Evolutionary conservation across 495 filamentous ascomycete species (phyloP).

Genomic region (Lasiosphaeriaceae sp.): DNA sequence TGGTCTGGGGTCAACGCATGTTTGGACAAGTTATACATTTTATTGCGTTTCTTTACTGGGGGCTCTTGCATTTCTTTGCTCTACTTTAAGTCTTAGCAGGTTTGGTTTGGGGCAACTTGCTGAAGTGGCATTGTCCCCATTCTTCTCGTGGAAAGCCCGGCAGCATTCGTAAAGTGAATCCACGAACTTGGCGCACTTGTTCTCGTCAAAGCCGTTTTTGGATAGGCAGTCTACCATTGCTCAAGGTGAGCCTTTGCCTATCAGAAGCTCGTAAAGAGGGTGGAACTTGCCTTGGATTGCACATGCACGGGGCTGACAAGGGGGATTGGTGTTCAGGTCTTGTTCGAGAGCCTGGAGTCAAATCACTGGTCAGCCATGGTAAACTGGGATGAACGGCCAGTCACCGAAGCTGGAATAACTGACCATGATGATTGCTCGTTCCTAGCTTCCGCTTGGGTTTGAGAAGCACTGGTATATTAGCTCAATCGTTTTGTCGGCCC

Average conservation of each 20-base stretch:
- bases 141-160: constrained; percentile 75
- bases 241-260: background rate
- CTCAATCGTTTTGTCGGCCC: too few relatives aligned
- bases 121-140: constrained; percentile 72
- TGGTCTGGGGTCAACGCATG: constrained; percentile 41
- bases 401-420: too few relatives aligned
- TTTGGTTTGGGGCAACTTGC: constrained; percentile 82
- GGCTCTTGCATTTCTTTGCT: constrained; percentile 66
- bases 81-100: constrained; percentile 80
- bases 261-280: background rate
- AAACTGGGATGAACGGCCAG: background rate
- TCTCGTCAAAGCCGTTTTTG: constrained; percentile 84
- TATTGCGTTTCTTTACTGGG: constrained; percentile 28
- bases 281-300: constrained; percentile 73
- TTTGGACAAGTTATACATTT: constrained; percentile 40
- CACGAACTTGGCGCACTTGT: constrained; percentile 73
- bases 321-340: constrained; percentile 69
- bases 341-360: constrained; percentile 43
- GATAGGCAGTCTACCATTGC: constrained; percentile 64
- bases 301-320: constrained; percentile 87
- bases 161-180: constrained; percentile 97
- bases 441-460: background rate
- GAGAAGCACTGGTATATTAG: too few relatives aligned
- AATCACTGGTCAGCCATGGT: constrained; percentile 1
- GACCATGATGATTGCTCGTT: background rate